Conservation (phyloP, 192 early-diverging fungal genomes). For the Haplosporangium gracile region DNA sequence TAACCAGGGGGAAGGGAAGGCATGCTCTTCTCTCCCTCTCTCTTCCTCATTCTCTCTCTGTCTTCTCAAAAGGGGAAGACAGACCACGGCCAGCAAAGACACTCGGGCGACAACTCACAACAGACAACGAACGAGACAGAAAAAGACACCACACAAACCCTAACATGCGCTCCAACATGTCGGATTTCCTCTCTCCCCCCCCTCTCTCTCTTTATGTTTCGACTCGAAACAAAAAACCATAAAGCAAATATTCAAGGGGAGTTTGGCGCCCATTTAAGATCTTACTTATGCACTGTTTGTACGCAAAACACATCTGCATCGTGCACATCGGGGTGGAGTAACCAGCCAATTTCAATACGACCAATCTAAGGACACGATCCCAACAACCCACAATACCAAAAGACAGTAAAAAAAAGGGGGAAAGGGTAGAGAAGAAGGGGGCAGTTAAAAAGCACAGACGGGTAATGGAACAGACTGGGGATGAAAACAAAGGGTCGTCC, state of each 20-base stretch:
- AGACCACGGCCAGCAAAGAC: background rate
- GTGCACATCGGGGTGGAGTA: background rate
- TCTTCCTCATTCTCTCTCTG: background rate
- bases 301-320: background rate
- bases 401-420: too few species aligned
- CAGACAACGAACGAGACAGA: background rate
- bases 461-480: too few species aligned
- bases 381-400: background rate
- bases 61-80: background rate
- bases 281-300: background rate
- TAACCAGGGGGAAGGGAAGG: background rate
- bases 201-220: too few species aligned
- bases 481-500: too few species aligned
- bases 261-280: too few species aligned
- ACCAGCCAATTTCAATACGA: background rate
- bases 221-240: too few species aligned
- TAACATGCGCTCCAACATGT: background rate
- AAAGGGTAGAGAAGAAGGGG: too few species aligned
- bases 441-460: too few species aligned
- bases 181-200: background rate
- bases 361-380: background rate
- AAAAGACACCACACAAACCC: background rate
- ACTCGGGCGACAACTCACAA: background rate
- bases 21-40: background rate
- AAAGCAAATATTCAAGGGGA: background rate